Evolutionary conservation across 2,329 filamentous ascomycete species (phyloP).

Genomic region (Ophiostoma ips): DNA sequence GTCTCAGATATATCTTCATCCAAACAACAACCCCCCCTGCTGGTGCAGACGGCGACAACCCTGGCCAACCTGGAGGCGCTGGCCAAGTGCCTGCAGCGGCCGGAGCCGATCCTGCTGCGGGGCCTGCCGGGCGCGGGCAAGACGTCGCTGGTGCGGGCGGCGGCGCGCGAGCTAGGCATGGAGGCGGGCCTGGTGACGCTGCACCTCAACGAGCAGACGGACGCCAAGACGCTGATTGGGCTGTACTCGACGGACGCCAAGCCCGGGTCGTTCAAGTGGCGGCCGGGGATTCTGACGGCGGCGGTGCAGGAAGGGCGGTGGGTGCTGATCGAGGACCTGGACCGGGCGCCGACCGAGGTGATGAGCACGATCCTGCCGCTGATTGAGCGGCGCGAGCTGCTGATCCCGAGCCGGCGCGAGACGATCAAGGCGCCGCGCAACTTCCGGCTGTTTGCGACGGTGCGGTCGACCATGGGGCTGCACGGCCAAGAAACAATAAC

Average conservation of each 20-base stretch:
- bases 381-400: conserved; percentile 80
- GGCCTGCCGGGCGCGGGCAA: conserved; percentile 83
- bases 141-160: conserved; percentile 70
- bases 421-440: conserved; percentile 67
- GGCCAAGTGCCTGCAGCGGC: conserved; percentile 49
- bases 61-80: conserved; percentile 56
- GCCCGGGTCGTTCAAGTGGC: conserved; percentile 84
- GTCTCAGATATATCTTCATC: background rate
- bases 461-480: conserved; percentile 60
- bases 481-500: conserved; percentile 53
- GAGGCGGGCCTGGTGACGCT: conserved; percentile 77
- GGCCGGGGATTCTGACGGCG: conserved; percentile 81
- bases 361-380: conserved; percentile 85
- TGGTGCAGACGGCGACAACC: conserved; percentile 62
- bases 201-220: conserved; percentile 94
- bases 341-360: conserved; percentile 87
- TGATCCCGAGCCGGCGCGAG: conserved; percentile 82
- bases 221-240: conserved; percentile 90
- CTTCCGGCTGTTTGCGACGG: conserved; percentile 85
- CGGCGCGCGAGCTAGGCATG: conserved; percentile 67
- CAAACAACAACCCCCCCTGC: conserved; percentile 26
- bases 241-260: conserved; percentile 82
- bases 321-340: conserved; percentile 94
- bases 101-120: conserved; percentile 64
- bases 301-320: conserved; percentile 89